phyloP scores from a whole-genome alignment of 1,284 basidiomycete genomes.

The Ceratorhiza oryzae-sativae region DNA sequence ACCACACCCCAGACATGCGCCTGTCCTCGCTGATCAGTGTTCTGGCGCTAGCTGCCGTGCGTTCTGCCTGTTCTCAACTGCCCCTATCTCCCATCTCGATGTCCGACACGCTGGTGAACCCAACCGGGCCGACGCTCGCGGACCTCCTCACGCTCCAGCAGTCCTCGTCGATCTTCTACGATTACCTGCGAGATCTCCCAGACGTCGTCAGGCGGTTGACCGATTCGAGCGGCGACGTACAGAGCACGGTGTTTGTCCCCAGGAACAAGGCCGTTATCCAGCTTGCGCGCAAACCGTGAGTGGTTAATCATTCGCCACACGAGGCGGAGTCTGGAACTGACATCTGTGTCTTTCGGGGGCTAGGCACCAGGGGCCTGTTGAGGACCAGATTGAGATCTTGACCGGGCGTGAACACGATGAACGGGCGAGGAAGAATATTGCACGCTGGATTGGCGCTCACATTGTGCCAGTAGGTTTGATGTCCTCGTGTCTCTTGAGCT shows the following conservation, averaged over 20 bases:
- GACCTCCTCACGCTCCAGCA: slow-evolving; percentile 40
- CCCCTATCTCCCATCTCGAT: slow-evolving; percentile 16
- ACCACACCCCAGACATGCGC: neutral
- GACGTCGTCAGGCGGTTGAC: slow-evolving; percentile 37
- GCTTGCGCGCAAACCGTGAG: slow-evolving; percentile 42
- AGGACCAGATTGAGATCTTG: slow-evolving; percentile 13
- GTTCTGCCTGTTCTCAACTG: slow-evolving; percentile 15
- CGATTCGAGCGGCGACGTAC: slow-evolving; percentile 14
- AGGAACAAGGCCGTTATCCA: slow-evolving; percentile 42
- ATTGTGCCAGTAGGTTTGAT: slow-evolving; percentile 37
- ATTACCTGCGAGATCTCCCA: slow-evolving; percentile 42
- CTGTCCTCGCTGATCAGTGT: neutral
- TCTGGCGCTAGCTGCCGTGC: neutral
- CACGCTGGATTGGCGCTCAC: slow-evolving; percentile 41
- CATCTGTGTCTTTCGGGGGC: neutral
- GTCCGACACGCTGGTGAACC: slow-evolving; percentile 13
- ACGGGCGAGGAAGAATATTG: slow-evolving; percentile 40
- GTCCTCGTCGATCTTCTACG: slow-evolving; percentile 43
- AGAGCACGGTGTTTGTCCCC: slow-evolving; percentile 43
- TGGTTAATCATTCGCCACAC: neutral
- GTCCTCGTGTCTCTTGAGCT: neutral
- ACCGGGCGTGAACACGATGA: slow-evolving; percentile 31
- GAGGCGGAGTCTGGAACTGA: too few species aligned
- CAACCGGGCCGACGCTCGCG: slow-evolving; percentile 37
- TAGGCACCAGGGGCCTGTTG: slow-evolving; percentile 17